Conservation (phyloP, 495 filamentous ascomycete species). For the Xylaria acuta region DNA sequence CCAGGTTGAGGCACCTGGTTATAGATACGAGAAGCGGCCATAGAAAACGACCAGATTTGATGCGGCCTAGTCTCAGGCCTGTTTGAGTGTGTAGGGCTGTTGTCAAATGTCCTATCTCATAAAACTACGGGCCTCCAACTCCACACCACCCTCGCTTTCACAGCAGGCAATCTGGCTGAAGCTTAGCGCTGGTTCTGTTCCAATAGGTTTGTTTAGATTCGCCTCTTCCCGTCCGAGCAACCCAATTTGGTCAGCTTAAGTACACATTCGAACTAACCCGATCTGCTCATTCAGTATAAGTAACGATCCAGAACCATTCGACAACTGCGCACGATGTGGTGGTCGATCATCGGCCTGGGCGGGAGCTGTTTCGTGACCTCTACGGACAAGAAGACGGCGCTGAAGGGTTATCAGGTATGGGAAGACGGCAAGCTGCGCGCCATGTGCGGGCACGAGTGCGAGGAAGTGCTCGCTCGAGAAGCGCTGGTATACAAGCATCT, state of each 20-base stretch:
- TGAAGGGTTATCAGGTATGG: not conserved
- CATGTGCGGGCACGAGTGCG: not conserved
- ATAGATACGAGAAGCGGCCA: not conserved
- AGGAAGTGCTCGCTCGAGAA: not conserved
- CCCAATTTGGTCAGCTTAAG: not conserved
- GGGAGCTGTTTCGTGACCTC: not conserved
- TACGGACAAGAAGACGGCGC: not conserved
- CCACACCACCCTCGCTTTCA: not conserved
- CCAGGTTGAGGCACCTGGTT: not conserved
- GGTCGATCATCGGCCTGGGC: not conserved
- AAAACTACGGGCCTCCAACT: no score
- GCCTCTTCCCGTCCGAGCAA: not conserved
- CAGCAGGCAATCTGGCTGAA: no score
- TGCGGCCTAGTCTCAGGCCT: no score
- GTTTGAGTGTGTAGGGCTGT: no score
- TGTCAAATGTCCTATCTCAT: no score
- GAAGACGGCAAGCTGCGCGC: not conserved
- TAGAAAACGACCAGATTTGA: not conserved
- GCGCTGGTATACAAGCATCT: not conserved
- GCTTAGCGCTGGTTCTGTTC: no score
- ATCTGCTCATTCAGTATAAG: not conserved
- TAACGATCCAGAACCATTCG: not conserved
- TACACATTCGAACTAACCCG: not conserved
- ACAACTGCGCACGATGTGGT: not conserved
- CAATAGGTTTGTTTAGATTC: not conserved